Base-by-base conservation (phyloP, 495 filamentous ascomycete genomes). In the Penicillium ochrochloron region DNA sequence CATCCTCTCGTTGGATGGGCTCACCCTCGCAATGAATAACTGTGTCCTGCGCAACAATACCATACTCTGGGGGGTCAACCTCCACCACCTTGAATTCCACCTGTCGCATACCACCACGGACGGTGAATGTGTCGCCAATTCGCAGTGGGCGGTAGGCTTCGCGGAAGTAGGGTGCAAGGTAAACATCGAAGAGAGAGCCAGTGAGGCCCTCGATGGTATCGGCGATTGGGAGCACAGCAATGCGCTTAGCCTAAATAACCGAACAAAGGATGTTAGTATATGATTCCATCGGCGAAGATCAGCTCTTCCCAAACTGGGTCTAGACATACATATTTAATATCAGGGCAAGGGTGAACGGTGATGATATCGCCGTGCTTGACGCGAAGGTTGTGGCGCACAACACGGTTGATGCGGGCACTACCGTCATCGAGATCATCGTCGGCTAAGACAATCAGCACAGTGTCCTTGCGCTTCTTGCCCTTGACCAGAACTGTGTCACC, bases 381-480 rank as follows among this genome's bases (percentile, higher is more conserved):
- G 33, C 95, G 91, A 50, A 99, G 88, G 79, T 99, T 99, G 85
- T 97, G 95, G 69, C 95, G 88, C 67, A 98, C 93, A 63, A 97
- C 96, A 73, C 95, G 93, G 85, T 99, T 99, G 78, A 99, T 93
- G 63, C 95, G 90, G 60, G 91, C 95, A 71, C 88, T 95, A 61
- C 96, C 95, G 74, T 99, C 95, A 82, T 99, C 95, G 46, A 99
- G 89, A 57, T 99, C 95, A 74, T 99, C 96, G 76, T 99, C 95
- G 65, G 94, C 93, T 56, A 99, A 83, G 60, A 99, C 95, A 74
- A 99, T 97, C 71, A 99, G 81, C 63, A 97, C 96, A 2, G 95
- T 99, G 72, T 99, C 96, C 84, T 97, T 98, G 77, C 95, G 88
- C 92, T 98, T 99, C 90, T 99, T 99, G 76, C 95, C 95, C 82